Base-by-base conservation (phyloP, 352 stramenopile genomes). In the Pythium phragmiticola region DNA sequence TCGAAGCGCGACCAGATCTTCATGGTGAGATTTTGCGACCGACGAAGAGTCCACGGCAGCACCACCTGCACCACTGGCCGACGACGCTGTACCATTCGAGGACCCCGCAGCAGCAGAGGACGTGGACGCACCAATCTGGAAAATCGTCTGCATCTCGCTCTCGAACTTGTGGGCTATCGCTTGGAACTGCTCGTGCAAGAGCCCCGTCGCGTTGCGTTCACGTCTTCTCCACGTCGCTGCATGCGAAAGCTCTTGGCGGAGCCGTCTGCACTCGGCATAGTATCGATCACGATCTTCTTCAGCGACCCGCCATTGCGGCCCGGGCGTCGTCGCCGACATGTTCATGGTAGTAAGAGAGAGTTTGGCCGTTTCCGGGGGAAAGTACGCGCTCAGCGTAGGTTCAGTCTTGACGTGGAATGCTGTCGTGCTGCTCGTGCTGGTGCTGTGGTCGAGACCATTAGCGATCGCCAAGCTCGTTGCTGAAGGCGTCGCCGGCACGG, bases 231-330 rank as follows among this genome's bases (percentile, higher is more conserved):
- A 78, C 2, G 78, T 60, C 60, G 89, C 78, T 0, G 72, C 70
- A 19, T 75, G 70, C 11, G 72, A 78, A 17, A 92, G 48, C 54
- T 91, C 82, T 57, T 88, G 76, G n/a, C 78, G 76, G 55, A 91
- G 68, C n/a, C 74, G 70, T 21, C 80, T 80, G 30, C 68, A 84
- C 49, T 91, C 82, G 7, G 82, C 73, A 57, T 82, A 88, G 51
- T 91, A 91, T 17, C 82, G 75, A 26, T 91, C 80, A 19, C 83
- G 83, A 60, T 91, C 82, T 49, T 89, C 73, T 23, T 76, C 56
- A 23, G 61, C 67, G 1, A 89, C 80, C 54, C 76, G 69, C 63
- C 70, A 86, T n/a, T 60, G 63, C 8, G 68, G 26, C 5, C 78
- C 68, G 12, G 68, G 57, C 28, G 76, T 75, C 17, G 76, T 73